A percentile compares a stretch with the other conserved stretches of the same genome.
Evolutionary conservation across 177 flowering plant genomes (phyloP).

Genomic region (Vitis hybrid): DNA sequence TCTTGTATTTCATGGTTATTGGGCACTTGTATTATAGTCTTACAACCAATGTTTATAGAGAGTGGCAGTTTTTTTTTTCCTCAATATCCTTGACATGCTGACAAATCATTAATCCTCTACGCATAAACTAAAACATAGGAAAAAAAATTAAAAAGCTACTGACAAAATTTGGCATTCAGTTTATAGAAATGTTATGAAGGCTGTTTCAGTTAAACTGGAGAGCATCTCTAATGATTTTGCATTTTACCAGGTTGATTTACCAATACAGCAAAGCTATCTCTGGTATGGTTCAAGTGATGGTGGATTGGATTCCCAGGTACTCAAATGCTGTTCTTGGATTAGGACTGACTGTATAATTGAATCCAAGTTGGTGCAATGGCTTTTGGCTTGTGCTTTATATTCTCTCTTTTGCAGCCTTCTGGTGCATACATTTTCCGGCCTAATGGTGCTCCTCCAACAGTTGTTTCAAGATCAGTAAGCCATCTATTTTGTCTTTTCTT

Average conservation of each 20-base stretch:
- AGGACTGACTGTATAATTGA: not conserved
- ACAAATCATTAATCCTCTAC: too few relatives aligned
- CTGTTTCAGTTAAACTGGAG: not conserved
- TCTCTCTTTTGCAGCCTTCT: slow-evolving; percentile 50
- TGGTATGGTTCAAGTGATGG: slow-evolving; percentile 77
- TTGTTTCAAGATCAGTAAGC: slow-evolving; percentile 61
- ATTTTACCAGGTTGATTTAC: slow-evolving; percentile 61
- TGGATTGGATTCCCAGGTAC: slow-evolving; percentile 49
- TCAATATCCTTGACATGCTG: too few relatives aligned
- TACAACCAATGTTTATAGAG: too few relatives aligned
- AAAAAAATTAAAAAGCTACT: too few relatives aligned
- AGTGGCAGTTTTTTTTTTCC: too few relatives aligned
- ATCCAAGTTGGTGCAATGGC: not conserved
- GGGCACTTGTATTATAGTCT: too few relatives aligned
- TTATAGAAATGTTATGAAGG: slow-evolving; percentile 1
- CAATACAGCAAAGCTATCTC: slow-evolving; percentile 78
- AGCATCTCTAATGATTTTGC: not conserved
- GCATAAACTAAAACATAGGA: too few relatives aligned
- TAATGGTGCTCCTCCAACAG: slow-evolving; percentile 41
- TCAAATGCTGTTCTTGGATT: slow-evolving; percentile 7
- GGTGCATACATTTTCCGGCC: slow-evolving; percentile 92
- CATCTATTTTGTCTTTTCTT: not conserved
- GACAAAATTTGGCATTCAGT: too few relatives aligned
- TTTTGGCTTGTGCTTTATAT: slow-evolving; percentile 8
- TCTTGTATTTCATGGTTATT: too few relatives aligned